These are phyloP conservation scores for Bipolaris zeicola DNA, from an alignment of 2,329 filamentous ascomycete species.

Conservation along the genomic window DNA sequence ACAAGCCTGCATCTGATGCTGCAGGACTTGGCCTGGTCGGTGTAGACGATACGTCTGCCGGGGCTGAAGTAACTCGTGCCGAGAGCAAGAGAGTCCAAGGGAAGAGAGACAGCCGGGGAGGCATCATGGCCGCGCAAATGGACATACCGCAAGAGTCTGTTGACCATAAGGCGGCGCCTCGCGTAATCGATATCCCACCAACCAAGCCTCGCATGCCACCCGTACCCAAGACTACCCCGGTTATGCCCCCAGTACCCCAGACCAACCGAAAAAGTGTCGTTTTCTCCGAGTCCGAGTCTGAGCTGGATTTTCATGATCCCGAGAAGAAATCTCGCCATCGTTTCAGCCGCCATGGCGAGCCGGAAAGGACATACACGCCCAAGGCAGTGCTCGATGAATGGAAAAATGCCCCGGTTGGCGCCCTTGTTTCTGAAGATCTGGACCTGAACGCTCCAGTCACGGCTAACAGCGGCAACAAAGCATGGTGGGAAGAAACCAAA, in stretches of 20 bases:
- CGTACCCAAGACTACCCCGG: constrained; percentile 18
- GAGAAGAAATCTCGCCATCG: constrained; percentile 38
- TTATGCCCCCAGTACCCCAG: constrained; percentile 35
- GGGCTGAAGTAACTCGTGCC: constrained; percentile 39
- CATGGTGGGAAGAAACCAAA: constrained; percentile 77
- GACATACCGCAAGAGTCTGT: constrained; percentile 49
- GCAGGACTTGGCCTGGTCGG: constrained; percentile 42
- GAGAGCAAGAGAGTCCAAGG: constrained; percentile 39
- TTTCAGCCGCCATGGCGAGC: constrained; percentile 50
- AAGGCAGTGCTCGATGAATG: constrained; percentile 65
- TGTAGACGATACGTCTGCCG: constrained; percentile 35
- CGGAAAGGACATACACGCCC: constrained; percentile 60
- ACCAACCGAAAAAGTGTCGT: constrained; percentile 50
- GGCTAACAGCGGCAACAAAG: constrained; percentile 42
- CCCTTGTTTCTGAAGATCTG: constrained; percentile 51
- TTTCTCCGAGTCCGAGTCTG: constrained; percentile 41
- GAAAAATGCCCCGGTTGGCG: constrained; percentile 49
- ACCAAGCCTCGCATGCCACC: constrained; percentile 28
- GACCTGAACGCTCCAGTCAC: constrained; percentile 46
- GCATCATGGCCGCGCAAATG: constrained; percentile 43
- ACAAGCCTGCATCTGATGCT: constrained; percentile 30
- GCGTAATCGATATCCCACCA: constrained; percentile 40
- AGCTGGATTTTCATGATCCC: constrained; percentile 24
- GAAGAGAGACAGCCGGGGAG: constrained; percentile 42
- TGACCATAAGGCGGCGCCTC: constrained; percentile 41